Percentiles rank a stretch among this genome's conserved stretches.
phyloP scores from a whole-genome alignment of 257 asterid genomes.

The Solanum stenotomum region DNA sequence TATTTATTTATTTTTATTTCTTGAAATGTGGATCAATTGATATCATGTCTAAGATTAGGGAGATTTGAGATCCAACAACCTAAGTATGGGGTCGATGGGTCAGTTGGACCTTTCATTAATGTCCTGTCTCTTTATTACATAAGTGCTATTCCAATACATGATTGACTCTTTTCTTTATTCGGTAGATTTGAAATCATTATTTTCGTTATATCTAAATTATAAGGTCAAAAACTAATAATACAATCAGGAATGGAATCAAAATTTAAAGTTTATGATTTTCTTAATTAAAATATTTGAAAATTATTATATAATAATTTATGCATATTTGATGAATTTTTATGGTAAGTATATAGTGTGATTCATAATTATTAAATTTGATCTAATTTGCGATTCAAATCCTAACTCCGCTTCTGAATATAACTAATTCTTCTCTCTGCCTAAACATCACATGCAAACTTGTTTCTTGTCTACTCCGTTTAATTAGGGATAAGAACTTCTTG shows the following conservation, averaged over 20 bases:
- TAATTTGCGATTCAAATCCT: neutral
- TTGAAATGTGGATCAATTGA: neutral
- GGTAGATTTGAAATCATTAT: neutral
- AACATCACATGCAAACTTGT: neutral
- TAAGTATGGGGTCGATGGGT: neutral
- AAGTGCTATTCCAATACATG: neutral
- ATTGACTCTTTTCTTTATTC: neutral
- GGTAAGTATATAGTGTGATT: neutral
- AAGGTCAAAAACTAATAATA: neutral
- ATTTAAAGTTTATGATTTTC: neutral
- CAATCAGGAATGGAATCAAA: accelerated
- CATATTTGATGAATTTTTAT: neutral
- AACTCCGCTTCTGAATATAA: neutral
- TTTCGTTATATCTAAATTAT: neutral
- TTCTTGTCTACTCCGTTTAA: neutral
- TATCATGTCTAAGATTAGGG: neutral
- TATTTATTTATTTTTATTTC: neutral
- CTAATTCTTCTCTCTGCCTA: neutral
- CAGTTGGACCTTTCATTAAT: neutral
- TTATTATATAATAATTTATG: neutral
- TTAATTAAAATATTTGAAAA: neutral
- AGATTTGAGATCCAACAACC: neutral
- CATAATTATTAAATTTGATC: neutral
- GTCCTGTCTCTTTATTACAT: neutral
- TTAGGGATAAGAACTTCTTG: neutral